Evolutionary conservation across 2,329 filamentous ascomycete genomes (phyloP).

Genomic region (Lasiodiplodia hormozganensis): DNA sequence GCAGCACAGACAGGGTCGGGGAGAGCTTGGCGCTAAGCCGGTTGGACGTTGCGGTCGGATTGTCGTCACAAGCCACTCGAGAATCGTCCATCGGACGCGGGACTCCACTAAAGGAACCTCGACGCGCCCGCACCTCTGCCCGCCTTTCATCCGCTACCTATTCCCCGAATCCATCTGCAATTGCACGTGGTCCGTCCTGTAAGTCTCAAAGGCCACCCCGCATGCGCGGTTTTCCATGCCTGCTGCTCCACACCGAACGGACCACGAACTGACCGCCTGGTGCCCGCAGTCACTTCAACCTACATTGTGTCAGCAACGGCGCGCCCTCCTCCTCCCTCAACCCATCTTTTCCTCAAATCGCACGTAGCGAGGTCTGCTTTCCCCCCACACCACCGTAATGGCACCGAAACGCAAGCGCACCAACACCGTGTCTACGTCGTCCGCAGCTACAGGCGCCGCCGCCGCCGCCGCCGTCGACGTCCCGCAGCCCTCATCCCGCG

Average conservation of each 20-base stretch:
- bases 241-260: conserved; percentile 18
- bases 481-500: conserved; percentile 76
- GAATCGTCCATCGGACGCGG: no score
- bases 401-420: conserved; percentile 81
- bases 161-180: conserved; percentile 5
- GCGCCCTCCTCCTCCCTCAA: conserved; percentile 7
- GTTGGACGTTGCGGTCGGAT: not conserved
- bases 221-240: conserved; percentile 20
- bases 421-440: conserved; percentile 55
- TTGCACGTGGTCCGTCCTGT: conserved; percentile 2
- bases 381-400: conserved; percentile 35
- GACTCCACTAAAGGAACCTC: conserved; percentile 11
- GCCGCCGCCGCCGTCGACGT: conserved; percentile 56
- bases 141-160: conserved; percentile 23
- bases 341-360: not conserved
- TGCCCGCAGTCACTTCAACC: conserved; percentile 18
- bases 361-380: conserved; percentile 1
- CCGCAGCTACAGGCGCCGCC: conserved; percentile 21
- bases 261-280: conserved; percentile 28
- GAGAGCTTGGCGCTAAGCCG: conserved; percentile 8
- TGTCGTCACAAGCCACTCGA: no score
- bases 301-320: conserved; percentile 19
- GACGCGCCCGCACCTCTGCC: conserved; percentile 7
- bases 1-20: conserved; percentile 14
- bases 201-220: conserved; percentile 3